These are phyloP conservation scores for Staphylotrichum tortipilum DNA, from an alignment of 495 filamentous ascomycete genomes.

Conservation along the genomic window DNA sequence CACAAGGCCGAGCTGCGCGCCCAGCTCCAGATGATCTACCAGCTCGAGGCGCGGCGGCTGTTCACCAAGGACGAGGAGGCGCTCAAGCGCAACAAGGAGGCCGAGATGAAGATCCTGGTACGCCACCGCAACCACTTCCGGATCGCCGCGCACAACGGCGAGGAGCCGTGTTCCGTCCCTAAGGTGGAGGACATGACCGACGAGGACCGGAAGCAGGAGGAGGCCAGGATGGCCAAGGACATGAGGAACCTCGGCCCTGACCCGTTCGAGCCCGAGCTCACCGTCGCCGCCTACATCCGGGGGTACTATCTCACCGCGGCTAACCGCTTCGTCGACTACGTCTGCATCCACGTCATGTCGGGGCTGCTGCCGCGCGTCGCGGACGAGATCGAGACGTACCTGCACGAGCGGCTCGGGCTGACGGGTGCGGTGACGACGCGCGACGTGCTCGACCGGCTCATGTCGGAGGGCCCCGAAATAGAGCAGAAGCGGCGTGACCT, in stretches of 20 bases:
- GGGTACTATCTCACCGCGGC: conserved; percentile 47
- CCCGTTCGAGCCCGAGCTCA: conserved; percentile 38
- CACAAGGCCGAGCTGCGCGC: conserved; percentile 18
- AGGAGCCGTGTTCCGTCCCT: conserved; percentile 20
- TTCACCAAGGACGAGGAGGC: conserved; percentile 35
- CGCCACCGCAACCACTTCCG: conserved; percentile 33
- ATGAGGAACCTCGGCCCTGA: conserved; percentile 34
- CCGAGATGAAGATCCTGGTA: conserved; percentile 26
- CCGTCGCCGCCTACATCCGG: conserved; percentile 40
- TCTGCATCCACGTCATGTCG: conserved; percentile 38
- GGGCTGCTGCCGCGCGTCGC: conserved; percentile 34
- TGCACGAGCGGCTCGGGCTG: conserved; percentile 36
- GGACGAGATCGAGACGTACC: conserved; percentile 23
- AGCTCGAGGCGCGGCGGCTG: conserved; percentile 31
- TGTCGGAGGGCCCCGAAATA: conserved; percentile 38
- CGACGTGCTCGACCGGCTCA: conserved; percentile 29
- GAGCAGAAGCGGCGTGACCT: conserved; percentile 27
- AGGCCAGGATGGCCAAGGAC: conserved; percentile 17
- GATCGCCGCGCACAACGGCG: conserved; percentile 15
- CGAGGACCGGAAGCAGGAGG: conserved; percentile 26
- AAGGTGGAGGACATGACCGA: conserved; percentile 35
- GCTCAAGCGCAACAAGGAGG: conserved; percentile 28
- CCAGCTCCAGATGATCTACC: conserved; percentile 27
- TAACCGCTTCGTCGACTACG: conserved; percentile 41
- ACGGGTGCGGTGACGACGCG: conserved; percentile 8